Evolutionary conservation across 345 rosid species (phyloP), one percentile per base, ranked within the genome.

Genomic region (Sisymbrium altissimum): DNA sequence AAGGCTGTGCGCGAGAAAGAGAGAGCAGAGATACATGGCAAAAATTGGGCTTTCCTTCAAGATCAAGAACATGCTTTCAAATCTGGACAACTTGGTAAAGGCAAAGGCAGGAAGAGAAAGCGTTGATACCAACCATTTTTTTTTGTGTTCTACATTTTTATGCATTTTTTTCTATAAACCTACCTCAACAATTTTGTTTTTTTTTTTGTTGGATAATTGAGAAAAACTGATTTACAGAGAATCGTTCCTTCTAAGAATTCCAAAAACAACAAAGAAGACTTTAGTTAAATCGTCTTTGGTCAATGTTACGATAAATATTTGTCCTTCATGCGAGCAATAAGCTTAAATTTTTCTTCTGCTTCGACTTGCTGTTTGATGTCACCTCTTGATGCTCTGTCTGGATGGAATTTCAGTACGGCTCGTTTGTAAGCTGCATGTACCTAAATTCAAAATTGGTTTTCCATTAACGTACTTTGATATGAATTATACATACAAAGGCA

Each of bases 291-390:
- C 23, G 5, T 64, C 32, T 54, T 57, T 33, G 32, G 52, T 52
- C 25, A 13, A 54, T 54, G 53, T 79, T 72, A 75, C 3, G 78
- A 77, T 65, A 72, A 59, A 79, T 84, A 82, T 69, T 86, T 84
- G 74, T 85, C 96, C 81, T 87, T 95, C 93, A 88, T 87, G 70
- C 92, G 96, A 63, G 88, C 83, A 72, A 95, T 84, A 63, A 90
- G 89, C 78, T 95, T 95, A 78, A 95, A 89, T 54, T 84, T 92
- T 73, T 95, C 99, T 77, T 92, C 99, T 0, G 96, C 92, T 79
- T 89, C 97, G 63, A 89, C 96, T 78, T 89, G 91, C 63, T 82
- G 88, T 27, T 83, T 84, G 45, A 95, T 72, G 75, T 88, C 91
- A 2, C 79, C 81, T 82, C 82, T 86, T 32, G 96, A 86, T 23